Evolutionary conservation across 2,329 filamentous ascomycete genomes (phyloP).

Genomic region (Elsinoe fawcettii): DNA sequence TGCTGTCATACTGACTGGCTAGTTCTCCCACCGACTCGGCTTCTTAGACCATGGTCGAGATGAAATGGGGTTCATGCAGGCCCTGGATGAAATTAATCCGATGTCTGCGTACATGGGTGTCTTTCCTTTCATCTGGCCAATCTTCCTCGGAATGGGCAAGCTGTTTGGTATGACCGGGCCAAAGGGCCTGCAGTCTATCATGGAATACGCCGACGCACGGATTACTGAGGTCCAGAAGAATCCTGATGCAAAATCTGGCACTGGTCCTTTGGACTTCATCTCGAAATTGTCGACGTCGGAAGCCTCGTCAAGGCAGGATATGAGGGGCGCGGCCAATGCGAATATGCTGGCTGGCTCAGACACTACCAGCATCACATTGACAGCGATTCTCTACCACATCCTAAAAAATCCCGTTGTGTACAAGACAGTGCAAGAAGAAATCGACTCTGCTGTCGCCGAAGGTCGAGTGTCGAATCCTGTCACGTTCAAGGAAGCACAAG

Average conservation of each 20-base stretch:
- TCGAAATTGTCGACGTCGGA: background rate
- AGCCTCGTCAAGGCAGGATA: background rate
- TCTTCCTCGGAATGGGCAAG: background rate
- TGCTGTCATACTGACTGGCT: background rate
- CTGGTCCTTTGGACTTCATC: background rate
- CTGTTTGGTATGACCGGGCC: background rate
- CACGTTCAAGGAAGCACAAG: conserved; percentile 23
- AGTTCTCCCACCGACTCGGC: background rate
- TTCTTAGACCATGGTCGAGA: background rate
- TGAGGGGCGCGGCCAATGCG: background rate
- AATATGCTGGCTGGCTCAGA: conserved; percentile 28
- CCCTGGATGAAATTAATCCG: background rate
- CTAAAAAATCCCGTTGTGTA: conserved; percentile 24
- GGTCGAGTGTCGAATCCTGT: conserved; percentile 16
- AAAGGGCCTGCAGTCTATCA: background rate
- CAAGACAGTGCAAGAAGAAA: conserved; percentile 21
- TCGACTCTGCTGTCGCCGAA: background rate
- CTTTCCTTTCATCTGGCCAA: background rate
- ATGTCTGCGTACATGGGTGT: background rate
- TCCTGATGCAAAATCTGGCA: background rate
- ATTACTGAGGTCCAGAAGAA: background rate
- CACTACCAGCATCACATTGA: conserved; percentile 30
- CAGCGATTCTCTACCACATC: conserved; percentile 29
- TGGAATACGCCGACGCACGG: background rate
- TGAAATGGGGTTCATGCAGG: background rate